Conservation (phyloP, 2,329 filamentous ascomycete genomes). For the Verticillium alfalfae region DNA sequence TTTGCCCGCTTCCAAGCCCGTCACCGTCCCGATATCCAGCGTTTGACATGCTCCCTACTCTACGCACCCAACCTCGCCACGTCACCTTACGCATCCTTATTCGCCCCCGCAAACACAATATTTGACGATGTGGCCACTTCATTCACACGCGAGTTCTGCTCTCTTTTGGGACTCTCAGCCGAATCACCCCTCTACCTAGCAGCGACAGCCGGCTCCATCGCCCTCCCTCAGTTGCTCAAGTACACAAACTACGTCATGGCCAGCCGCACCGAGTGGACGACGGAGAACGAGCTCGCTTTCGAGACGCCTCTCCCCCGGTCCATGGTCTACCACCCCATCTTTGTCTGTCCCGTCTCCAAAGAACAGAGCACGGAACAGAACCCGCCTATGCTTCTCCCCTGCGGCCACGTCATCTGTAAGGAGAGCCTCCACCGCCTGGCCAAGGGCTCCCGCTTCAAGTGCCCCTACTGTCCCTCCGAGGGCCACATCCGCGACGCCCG, state of each 20-base stretch:
- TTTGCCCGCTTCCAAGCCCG: conserved; percentile 71
- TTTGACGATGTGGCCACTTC: conserved; percentile 82
- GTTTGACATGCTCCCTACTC: conserved; percentile 74
- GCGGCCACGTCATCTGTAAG: conserved; percentile 86
- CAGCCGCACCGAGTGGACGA: conserved; percentile 92
- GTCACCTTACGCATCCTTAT: conserved; percentile 76
- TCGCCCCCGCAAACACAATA: conserved; percentile 61
- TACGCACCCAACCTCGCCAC: conserved; percentile 67
- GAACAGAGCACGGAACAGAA: conserved; percentile 92
- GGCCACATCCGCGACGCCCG: conserved; percentile 71
- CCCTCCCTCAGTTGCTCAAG: conserved; percentile 83
- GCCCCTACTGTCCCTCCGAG: conserved; percentile 90
- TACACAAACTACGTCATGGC: conserved; percentile 81
- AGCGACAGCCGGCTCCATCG: conserved; percentile 86
- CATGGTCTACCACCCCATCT: conserved; percentile 87
- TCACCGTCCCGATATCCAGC: conserved; percentile 74
- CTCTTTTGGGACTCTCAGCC: conserved; percentile 79
- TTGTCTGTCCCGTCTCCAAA: conserved; percentile 95
- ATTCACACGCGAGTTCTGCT: conserved; percentile 94
- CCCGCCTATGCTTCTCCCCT: conserved; percentile 94
- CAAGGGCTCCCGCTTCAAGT: conserved; percentile 82
- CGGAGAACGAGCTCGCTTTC: conserved; percentile 81
- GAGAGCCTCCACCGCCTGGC: conserved; percentile 76
- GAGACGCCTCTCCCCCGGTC: conserved; percentile 55
- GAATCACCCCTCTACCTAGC: conserved; percentile 92